Base-by-base conservation (phyloP, 2,329 filamentous ascomycete genomes). In the Xylariaceae sp. region DNA sequence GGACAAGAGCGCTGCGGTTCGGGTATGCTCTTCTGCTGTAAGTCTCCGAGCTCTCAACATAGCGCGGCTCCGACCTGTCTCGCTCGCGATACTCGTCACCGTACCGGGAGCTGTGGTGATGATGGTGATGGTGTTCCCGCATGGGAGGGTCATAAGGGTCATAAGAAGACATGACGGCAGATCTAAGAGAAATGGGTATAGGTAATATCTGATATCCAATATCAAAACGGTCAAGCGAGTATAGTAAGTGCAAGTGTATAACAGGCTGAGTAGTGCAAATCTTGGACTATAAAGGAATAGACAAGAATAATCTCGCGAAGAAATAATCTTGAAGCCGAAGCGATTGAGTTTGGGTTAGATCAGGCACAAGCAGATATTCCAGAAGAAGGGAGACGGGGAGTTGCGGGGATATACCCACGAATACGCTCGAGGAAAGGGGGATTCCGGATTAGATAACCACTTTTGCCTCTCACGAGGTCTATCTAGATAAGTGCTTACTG, bases 41-140 rank as follows among this genome's bases (percentile, higher is more conserved):
- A 37, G 74, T 75, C 49, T 84, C 82, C 66, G 55, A 77, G 39
- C 76, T 66, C 15, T 86, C 82, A 62, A 78, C 74, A 65, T 82
- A 82, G 65, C 82, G 80, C 60, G 80, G 75, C 45, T 82, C 80
- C 48, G 75, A 74, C 52, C 81, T 78, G 50, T 81, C 77, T 52
- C 79, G 76, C 42, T 62, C 61, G 23, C 55, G 57, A 55, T 55
- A 57, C 58, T 81, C 81, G 57, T 81, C 78, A 71, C 82, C 78
- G 69, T 82, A 78, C 62, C 78, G 74, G 13, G 75, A 62, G 30
- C 11, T 10, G 49, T 51, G 49, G 11, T 51, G 49, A 2, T 57
- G 55, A 11, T 64, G 60, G 35, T 61, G 62, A 34, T 61, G 76
- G 69, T 80, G 77, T 56, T 82, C 78, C 67, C 76, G 71, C 55